Base-by-base conservation (phyloP, 805 yeast species). In the Yarrowia sp. region DNA sequence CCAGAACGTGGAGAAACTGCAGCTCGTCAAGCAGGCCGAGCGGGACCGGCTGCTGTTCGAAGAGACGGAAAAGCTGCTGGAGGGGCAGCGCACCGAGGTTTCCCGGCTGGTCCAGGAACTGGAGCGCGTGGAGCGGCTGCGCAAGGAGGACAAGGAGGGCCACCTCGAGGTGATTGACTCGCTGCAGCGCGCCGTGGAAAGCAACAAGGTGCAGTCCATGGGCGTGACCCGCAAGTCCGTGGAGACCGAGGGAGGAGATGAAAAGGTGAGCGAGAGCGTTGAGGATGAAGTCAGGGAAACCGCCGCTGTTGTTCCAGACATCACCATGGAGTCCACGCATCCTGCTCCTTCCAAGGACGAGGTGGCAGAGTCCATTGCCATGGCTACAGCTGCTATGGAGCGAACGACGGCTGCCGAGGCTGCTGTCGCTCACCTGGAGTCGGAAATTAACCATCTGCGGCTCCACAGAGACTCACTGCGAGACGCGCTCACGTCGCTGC, bases 391-490 rank as follows among this genome's bases (percentile, higher is more conserved):
- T 0, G 46, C 61, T 8, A 55, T 39, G 61, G 33, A 52, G 9
- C 58, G 58, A 38, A 52, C 58, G 3, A 38, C 58, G 0, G 46
- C 20, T 3, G 46, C 61, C 19, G 46, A 55, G 20, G 38, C 61
- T 12, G 36, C 34, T 12, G 3, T 55, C 9, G 24, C 5, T 3
- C 49, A 58, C 3, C 66, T 61, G 7, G 55, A 46, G 13, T 20
- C 43, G 14, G 66, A 61, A 34, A 47, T 61, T 24, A 24, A 36
- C 30, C 55, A 61, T 24, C 36, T 61, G 17, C 36, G 44, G 2
- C 66, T 61, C 17, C 66, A 61, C 30, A 14, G 66, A 47, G 66
- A 61, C 30, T 61, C 66, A n/a, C 66, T 61, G 1, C 14, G 66
- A 61, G 66, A 61, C 46, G 66, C 66, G 1, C 55, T 61, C 9